Conservation (phyloP, 2,329 filamentous ascomycete genomes). For the Leptographium lundbergii region DNA sequence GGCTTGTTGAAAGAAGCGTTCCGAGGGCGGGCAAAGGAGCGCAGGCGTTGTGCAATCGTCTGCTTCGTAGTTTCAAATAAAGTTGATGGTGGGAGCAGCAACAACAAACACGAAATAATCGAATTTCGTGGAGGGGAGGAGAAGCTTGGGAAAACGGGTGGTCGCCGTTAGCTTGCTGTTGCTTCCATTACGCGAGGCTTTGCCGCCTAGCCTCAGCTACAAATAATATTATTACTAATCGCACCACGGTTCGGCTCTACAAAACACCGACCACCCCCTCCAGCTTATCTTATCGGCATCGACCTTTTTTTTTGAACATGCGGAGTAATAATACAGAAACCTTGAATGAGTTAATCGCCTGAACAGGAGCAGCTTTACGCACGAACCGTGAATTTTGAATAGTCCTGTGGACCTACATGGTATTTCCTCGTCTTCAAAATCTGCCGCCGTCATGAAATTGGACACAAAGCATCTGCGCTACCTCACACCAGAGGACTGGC, state of each 20-base stretch:
- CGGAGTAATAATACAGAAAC: not conserved
- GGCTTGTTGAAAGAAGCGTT: not conserved
- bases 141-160: constrained; percentile 12
- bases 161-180: constrained; percentile 11
- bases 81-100: constrained; percentile 1
- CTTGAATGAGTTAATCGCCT: not conserved
- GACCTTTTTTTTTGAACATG: not conserved
- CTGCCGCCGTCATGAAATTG: constrained; percentile 61
- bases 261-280: constrained; percentile 2
- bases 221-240: constrained; percentile 2
- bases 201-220: constrained; percentile 19
- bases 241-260: not conserved
- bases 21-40: not conserved
- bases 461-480: constrained; percentile 91
- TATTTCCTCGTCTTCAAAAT: not conserved
- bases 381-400: not conserved
- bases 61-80: not conserved
- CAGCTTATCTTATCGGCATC: constrained; percentile 8
- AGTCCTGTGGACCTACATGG: not conserved
- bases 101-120: not conserved
- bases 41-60: not conserved
- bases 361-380: not conserved
- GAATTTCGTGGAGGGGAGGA: not conserved
- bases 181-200: constrained; percentile 22
- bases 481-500: constrained; percentile 86